Conservation (phyloP, 768 basidiomycete genomes). For the Gymnopilus junonius region DNA sequence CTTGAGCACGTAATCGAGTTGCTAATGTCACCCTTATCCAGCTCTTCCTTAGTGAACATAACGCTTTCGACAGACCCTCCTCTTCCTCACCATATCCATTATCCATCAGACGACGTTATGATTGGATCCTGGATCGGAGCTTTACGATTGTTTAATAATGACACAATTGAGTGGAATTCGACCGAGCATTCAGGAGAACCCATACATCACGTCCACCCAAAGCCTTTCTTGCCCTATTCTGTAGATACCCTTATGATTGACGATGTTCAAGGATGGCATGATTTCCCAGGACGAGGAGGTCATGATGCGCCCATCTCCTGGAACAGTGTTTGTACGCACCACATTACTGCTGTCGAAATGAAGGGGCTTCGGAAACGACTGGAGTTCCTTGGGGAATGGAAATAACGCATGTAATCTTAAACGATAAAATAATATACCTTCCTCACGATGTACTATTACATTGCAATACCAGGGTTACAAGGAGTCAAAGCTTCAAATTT, state of each 20-base stretch:
- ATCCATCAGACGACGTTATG: conserved; percentile 15
- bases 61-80: conserved; percentile 9
- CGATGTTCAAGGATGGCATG: conserved; percentile 8
- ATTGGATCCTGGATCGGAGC: conserved; percentile 7
- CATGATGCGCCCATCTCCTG: conserved; percentile 5
- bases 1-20: not conserved
- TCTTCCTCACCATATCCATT: conserved; percentile 13
- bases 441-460: too few relatives aligned
- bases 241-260: conserved; percentile 4
- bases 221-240: conserved; percentile 3
- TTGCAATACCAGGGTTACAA: too few relatives aligned
- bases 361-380: not conserved
- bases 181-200: conserved; percentile 1
- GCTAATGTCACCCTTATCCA: not conserved
- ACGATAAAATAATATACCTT: not conserved
- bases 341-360: conserved; percentile 3
- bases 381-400: conserved; percentile 10
- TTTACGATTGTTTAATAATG: not conserved
- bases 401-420: not conserved
- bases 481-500: too few relatives aligned
- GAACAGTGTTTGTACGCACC: conserved; percentile 8
- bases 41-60: conserved; percentile 5
- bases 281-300: not conserved
- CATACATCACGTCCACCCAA: conserved; percentile 1
- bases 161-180: not conserved